A percentile compares a stretch with the other conserved stretches of the same genome.
Conservation (phyloP, 495 filamentous ascomycete species). For the Neurospora sp. region DNA sequence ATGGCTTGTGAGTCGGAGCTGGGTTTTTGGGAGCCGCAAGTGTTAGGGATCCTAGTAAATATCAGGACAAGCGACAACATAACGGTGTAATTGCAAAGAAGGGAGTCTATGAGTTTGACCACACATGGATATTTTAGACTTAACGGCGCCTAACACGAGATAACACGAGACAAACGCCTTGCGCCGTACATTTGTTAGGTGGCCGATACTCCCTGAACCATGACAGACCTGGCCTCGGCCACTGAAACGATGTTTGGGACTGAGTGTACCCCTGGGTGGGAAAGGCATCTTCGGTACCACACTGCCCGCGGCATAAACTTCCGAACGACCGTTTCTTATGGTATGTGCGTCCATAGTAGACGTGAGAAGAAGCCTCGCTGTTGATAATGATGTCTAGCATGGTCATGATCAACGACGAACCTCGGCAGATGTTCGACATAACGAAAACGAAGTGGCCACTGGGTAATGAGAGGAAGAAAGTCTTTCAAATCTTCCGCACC, state of each 20-base stretch:
- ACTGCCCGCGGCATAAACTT: neutral
- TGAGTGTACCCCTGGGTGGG: neutral
- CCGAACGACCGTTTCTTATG: neutral
- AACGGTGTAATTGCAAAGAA: neutral
- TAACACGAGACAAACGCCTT: neutral
- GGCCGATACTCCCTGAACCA: neutral
- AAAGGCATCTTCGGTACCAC: neutral
- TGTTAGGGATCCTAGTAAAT: neutral
- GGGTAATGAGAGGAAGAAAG: neutral
- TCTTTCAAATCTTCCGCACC: neutral
- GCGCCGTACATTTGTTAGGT: neutral
- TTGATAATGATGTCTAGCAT: too few species aligned
- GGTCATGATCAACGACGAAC: too few species aligned
- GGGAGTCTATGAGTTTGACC: neutral
- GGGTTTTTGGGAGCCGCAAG: neutral
- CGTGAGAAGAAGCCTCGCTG: too few species aligned
- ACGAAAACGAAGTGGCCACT: too few species aligned
- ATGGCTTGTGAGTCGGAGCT: neutral
- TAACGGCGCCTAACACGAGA: neutral
- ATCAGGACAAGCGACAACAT: neutral
- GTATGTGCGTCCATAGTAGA: neutral
- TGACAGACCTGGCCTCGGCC: neutral
- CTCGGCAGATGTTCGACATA: too few species aligned
- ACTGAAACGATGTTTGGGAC: neutral
- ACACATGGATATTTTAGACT: neutral